Conservation (phyloP, 441 rosid genomes). For the Iberis amara region DNA sequence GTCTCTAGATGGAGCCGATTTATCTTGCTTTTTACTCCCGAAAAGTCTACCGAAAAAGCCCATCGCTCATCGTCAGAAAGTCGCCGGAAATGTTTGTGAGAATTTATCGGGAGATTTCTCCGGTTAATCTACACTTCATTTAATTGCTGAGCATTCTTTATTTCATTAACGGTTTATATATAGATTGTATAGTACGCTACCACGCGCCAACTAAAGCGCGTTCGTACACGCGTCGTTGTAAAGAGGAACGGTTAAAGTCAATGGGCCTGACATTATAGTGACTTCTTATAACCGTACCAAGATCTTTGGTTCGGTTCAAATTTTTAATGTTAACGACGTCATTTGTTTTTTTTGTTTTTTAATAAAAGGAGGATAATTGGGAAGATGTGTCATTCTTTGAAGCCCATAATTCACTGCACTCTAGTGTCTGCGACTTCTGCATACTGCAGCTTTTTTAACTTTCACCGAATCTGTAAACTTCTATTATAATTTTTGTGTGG, state of each 20-base stretch:
- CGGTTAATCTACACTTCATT: not conserved
- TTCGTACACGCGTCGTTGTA: not conserved
- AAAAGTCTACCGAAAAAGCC: constrained; percentile 75
- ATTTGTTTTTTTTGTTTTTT: not conserved
- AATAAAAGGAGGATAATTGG: constrained; percentile 15
- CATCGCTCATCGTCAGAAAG: constrained; percentile 49
- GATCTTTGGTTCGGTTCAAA: constrained; percentile 25
- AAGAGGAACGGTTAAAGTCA: constrained; percentile 17
- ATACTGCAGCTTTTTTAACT: constrained; percentile 17
- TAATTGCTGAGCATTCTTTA: too few species aligned
- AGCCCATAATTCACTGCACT: constrained; percentile 24
- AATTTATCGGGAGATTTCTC: constrained; percentile 14
- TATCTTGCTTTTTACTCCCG: constrained; percentile 42
- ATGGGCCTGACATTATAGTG: constrained; percentile 25
- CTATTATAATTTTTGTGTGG: too few species aligned
- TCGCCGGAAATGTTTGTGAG: not conserved
- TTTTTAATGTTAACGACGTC: constrained; percentile 6
- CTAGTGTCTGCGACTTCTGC: constrained; percentile 16
- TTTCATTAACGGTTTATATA: too few species aligned
- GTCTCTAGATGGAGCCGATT: constrained; percentile 26
- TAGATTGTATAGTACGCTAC: not conserved
- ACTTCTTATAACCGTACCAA: constrained; percentile 30
- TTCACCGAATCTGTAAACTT: constrained; percentile 11
- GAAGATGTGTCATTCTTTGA: constrained; percentile 30
- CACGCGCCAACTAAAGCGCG: constrained; percentile 18